Conservation (phyloP, 2,329 filamentous ascomycete genomes). For the Neonectria magnoliae region DNA sequence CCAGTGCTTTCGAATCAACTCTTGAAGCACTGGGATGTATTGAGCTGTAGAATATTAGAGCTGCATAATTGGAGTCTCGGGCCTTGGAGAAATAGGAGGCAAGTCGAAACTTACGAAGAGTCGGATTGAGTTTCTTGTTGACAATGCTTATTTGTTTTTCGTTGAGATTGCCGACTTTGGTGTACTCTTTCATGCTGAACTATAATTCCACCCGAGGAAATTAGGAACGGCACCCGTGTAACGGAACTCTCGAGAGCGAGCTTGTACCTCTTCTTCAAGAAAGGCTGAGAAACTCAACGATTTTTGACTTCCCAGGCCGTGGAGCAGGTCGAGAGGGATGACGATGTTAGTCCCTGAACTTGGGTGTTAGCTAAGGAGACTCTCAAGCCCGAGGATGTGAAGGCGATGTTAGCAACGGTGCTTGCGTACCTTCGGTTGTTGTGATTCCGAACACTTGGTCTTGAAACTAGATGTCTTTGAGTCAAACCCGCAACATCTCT, state of each 20-base stretch:
- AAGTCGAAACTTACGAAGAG: slow-evolving; percentile 7
- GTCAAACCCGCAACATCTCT: too few relatives aligned
- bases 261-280: slow-evolving; percentile 20
- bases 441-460: too few relatives aligned
- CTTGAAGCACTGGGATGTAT: slow-evolving; percentile 12
- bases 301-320: slow-evolving; percentile 13
- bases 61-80: too few relatives aligned
- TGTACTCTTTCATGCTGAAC: slow-evolving; percentile 16
- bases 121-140: slow-evolving; percentile 21
- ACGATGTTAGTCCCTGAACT: slow-evolving; percentile 15
- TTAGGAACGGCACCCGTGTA: too few relatives aligned
- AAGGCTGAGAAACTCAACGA: slow-evolving; percentile 23
- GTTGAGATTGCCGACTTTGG: slow-evolving; percentile 19
- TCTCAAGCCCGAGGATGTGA: too few relatives aligned
- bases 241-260: not conserved
- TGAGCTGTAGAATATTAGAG: slow-evolving; percentile 2
- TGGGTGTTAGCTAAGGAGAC: not conserved
- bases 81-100: not conserved
- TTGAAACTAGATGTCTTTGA: too few relatives aligned
- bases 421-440: slow-evolving; percentile 9
- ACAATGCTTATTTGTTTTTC: slow-evolving; percentile 15
- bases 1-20: slow-evolving; percentile 14
- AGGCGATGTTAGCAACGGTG: too few relatives aligned
- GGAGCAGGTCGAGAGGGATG: slow-evolving; percentile 8
- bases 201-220: too few relatives aligned